These are phyloP conservation scores for Paradendryphiella salina DNA, from an alignment of 2,329 filamentous ascomycete species.

Conservation along the genomic window DNA sequence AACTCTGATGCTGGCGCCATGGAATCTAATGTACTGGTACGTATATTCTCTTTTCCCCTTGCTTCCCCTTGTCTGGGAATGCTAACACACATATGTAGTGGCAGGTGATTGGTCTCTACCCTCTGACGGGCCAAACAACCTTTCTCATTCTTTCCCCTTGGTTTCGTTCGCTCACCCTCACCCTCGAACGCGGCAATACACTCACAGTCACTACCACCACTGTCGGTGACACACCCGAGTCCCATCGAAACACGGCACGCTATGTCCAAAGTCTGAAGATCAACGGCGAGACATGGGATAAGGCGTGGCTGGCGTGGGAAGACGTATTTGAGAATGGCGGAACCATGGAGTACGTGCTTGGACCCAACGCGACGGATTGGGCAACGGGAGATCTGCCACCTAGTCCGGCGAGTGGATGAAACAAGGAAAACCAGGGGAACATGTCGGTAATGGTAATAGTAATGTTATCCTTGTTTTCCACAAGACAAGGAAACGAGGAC, in stretches of 20 bases:
- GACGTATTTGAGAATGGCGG: slow-evolving; percentile 66
- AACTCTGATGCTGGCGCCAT: slow-evolving; percentile 74
- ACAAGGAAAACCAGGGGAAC: background rate
- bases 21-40: slow-evolving; percentile 63
- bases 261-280: slow-evolving; percentile 69
- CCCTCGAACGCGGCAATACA: slow-evolving; percentile 59
- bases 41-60: slow-evolving; percentile 1
- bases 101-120: slow-evolving; percentile 42
- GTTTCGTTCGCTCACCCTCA: slow-evolving; percentile 58
- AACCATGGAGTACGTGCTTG: slow-evolving; percentile 67
- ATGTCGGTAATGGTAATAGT: no score
- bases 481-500: background rate
- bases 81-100: slow-evolving; percentile 24
- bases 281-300: slow-evolving; percentile 65
- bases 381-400: slow-evolving; percentile 63
- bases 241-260: slow-evolving; percentile 51
- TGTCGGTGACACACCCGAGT: background rate
- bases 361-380: slow-evolving; percentile 58
- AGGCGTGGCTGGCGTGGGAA: slow-evolving; percentile 67
- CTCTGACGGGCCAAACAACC: slow-evolving; percentile 67
- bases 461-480: background rate
- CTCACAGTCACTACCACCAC: slow-evolving; percentile 58
- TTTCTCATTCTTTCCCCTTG: slow-evolving; percentile 61
- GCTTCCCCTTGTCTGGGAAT: background rate
- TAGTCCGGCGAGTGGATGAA: slow-evolving; percentile 54